These are phyloP conservation scores for Aspergillus thermomutatus DNA, from an alignment of 2,329 filamentous ascomycete genomes.

Conservation along the genomic window DNA sequence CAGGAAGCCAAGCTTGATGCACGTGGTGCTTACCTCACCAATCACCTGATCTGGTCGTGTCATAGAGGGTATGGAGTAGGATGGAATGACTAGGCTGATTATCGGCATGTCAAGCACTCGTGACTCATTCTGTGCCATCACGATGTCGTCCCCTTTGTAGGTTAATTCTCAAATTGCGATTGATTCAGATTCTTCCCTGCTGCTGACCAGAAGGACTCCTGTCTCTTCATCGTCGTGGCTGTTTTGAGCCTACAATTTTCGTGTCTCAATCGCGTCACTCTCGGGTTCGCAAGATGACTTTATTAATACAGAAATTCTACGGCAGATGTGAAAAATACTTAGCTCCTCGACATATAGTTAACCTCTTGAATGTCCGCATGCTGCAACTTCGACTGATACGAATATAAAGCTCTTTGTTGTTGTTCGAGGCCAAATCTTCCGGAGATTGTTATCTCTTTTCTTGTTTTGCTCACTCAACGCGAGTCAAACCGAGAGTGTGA, in stretches of 20 bases:
- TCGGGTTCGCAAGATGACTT: conserved; percentile 17
- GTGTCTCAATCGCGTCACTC: not conserved
- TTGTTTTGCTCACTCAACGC: not conserved
- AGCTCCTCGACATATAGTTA: conserved; percentile 3
- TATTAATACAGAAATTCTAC: conserved; percentile 7
- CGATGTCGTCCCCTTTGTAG: not conserved
- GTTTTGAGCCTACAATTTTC: not conserved
- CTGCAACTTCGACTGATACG: conserved; percentile 1
- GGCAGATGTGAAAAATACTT: conserved; percentile 7
- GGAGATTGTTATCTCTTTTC: not conserved
- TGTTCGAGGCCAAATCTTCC: not conserved
- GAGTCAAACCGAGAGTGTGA: not conserved
- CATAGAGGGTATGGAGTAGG: not conserved
- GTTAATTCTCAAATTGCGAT: not conserved
- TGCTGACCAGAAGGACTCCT: not conserved
- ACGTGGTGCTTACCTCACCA: conserved; percentile 7
- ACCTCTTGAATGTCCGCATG: conserved; percentile 3
- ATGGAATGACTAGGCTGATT: not conserved
- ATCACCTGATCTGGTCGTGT: conserved; percentile 9
- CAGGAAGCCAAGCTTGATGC: not conserved
- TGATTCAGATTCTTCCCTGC: not conserved
- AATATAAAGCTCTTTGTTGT: conserved; percentile 2
- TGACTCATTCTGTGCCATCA: conserved; percentile 6
- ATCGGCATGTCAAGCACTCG: not conserved
- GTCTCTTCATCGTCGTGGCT: not conserved